phyloP scores from a whole-genome alignment of 306 rosid genomes.

The Cyclanthera cordifolia region DNA sequence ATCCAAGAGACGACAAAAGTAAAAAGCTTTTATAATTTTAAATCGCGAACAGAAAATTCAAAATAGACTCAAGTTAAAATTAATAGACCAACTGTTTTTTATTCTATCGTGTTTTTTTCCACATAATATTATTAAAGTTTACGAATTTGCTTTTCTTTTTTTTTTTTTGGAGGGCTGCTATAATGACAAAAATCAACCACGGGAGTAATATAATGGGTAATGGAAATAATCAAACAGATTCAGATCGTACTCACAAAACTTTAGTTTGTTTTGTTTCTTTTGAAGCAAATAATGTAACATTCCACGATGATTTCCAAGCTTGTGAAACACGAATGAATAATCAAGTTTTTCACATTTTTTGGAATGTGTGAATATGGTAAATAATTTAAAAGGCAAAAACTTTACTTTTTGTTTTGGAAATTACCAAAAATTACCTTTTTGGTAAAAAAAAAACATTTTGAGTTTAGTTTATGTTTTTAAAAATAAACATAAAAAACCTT shows the following conservation, averaged over 20 bases:
- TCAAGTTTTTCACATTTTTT: neutral
- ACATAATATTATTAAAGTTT: neutral
- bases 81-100: too few relatives aligned
- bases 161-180: too few relatives aligned
- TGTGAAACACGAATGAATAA: neutral
- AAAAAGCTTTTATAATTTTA: too few relatives aligned
- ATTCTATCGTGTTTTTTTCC: neutral
- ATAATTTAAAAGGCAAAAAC: neutral
- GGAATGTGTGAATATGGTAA: neutral
- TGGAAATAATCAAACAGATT: neutral
- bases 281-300: neutral
- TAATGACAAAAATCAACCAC: constrained; percentile 3
- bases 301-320: neutral
- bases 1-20: too few relatives aligned
- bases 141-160: neutral
- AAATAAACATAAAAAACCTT: too few relatives aligned
- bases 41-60: too few relatives aligned
- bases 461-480: too few relatives aligned
- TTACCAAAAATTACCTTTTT: too few relatives aligned
- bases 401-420: too few relatives aligned
- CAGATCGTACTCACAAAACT: neutral
- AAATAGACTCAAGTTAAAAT: too few relatives aligned
- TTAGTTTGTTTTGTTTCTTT: constrained; percentile 8
- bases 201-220: too few relatives aligned
- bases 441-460: too few relatives aligned